Evolutionary conservation across 805 yeast genomes (phyloP).

Genomic region (Lipomyces yamadae): DNA sequence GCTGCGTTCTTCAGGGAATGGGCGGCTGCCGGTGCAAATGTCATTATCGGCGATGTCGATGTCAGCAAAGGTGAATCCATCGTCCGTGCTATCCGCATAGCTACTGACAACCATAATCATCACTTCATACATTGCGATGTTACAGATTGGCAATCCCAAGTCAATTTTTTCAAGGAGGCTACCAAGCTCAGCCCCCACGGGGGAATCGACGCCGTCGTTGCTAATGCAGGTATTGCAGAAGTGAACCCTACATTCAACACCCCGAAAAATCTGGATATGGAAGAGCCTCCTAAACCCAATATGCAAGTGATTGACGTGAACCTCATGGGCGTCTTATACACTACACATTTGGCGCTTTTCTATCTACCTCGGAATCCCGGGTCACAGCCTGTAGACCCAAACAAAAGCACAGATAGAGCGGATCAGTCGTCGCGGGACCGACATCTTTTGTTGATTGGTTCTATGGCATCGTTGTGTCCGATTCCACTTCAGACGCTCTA

Average conservation of each 20-base stretch:
- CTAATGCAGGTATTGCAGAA: conserved; percentile 26
- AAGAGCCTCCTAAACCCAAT: conserved; percentile 17
- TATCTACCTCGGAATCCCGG: conserved; percentile 22
- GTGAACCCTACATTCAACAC: conserved; percentile 10
- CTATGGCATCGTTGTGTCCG: neutral
- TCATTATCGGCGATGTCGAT: conserved; percentile 9
- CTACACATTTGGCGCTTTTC: conserved; percentile 15
- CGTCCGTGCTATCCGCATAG: neutral
- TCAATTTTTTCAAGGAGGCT: conserved; percentile 18
- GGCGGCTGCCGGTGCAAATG: conserved; percentile 10
- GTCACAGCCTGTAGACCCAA: neutral
- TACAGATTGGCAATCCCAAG: conserved; percentile 19
- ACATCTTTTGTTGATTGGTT: conserved; percentile 1
- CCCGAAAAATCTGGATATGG: conserved; percentile 8
- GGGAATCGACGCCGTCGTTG: conserved; percentile 21
- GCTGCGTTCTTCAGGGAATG: neutral
- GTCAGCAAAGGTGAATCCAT: neutral
- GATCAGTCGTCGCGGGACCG: neutral
- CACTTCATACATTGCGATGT: conserved; percentile 14
- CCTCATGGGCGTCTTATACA: conserved; percentile 18
- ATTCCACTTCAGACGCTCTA: conserved; percentile 36
- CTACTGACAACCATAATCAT: neutral
- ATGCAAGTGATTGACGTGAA: conserved; percentile 20
- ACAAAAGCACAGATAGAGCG: neutral
- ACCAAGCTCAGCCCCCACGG: conserved; percentile 12